A percentile compares a stretch with the other conserved stretches of the same genome.
These are phyloP conservation scores for Chrysoporthe puriensis DNA, from an alignment of 2,329 filamentous ascomycete species.

Conservation along the genomic window DNA sequence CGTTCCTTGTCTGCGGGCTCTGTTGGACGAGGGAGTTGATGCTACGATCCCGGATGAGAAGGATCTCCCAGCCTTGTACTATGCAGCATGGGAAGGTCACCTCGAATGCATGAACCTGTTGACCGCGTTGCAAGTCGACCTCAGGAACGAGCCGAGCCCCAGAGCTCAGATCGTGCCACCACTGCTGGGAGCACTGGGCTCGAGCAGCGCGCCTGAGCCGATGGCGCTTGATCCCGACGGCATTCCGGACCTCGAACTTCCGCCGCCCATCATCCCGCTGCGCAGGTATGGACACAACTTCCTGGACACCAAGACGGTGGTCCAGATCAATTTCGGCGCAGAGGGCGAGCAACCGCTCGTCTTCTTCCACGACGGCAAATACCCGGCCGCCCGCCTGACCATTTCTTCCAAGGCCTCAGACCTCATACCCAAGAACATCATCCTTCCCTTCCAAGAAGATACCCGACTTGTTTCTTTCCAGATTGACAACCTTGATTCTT, in stretches of 20 bases:
- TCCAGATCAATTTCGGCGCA: conserved; percentile 88
- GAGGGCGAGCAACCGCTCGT: conserved; percentile 74
- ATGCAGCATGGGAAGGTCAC: conserved; percentile 97
- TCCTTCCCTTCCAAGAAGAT: conserved; percentile 95
- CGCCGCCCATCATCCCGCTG: conserved; percentile 93
- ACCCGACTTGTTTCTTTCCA: conserved; percentile 93
- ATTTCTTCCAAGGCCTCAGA: conserved; percentile 97
- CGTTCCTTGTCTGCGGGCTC: conserved; percentile 79
- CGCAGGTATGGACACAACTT: conserved; percentile 98
- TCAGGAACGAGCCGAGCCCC: conserved; percentile 40
- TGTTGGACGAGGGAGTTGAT: conserved; percentile 79
- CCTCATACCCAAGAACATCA: conserved; percentile 92
- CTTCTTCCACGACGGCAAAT: conserved; percentile 98
- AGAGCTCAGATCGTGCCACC: conserved; percentile 43
- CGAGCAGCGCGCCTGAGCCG: conserved; percentile 56
- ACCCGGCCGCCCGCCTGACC: conserved; percentile 90
- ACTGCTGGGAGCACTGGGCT: conserved; percentile 47
- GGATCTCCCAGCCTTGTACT: conserved; percentile 92
- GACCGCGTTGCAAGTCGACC: conserved; percentile 40
- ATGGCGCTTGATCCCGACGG: conserved; percentile 80
- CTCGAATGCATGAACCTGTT: conserved; percentile 92
- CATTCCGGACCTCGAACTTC: conserved; percentile 88
- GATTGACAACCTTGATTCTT: conserved; percentile 88
- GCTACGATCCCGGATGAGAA: conserved; percentile 88
- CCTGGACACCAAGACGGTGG: conserved; percentile 94